A percentile compares a stretch with the other conserved stretches of the same genome.
Conservation (phyloP, 306 rosid species). For the Prunus armeniaca region DNA sequence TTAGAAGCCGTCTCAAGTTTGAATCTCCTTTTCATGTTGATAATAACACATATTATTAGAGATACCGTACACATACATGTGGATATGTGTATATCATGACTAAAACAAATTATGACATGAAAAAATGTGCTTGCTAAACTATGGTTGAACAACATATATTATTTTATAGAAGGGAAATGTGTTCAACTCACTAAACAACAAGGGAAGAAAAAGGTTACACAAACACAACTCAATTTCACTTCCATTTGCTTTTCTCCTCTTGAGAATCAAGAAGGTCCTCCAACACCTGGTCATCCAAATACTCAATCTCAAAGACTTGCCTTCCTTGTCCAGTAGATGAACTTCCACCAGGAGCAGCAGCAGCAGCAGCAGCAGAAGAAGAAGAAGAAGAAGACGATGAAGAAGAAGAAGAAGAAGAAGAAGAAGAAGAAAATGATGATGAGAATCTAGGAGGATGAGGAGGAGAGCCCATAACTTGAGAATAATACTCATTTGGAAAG, state of each 20-base stretch:
- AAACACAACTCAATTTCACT: neutral
- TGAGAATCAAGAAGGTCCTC: slow-evolving; percentile 72
- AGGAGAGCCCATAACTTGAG: slow-evolving; percentile 52
- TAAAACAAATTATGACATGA: neutral
- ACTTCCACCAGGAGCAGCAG: slow-evolving; percentile 19
- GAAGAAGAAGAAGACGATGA: neutral
- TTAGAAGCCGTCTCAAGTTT: too few relatives aligned
- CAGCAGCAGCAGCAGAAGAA: neutral
- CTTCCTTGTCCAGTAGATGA: slow-evolving; percentile 32
- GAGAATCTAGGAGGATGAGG: slow-evolving; percentile 58
- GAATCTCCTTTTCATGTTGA: too few relatives aligned
- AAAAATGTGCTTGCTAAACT: neutral
- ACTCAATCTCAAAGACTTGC: slow-evolving; percentile 67
- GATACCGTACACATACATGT: too few relatives aligned
- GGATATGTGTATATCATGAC: too few relatives aligned
- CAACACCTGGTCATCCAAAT: slow-evolving; percentile 63
- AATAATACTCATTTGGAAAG: slow-evolving; percentile 74
- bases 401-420: slow-evolving; percentile 17
- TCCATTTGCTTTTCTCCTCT: slow-evolving; percentile 42
- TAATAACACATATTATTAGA: too few relatives aligned
- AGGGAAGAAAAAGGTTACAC: neutral
- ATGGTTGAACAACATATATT: neutral
- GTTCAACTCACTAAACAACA: neutral
- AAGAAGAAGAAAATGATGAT: slow-evolving; percentile 17
- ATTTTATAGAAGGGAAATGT: neutral